Evolutionary conservation across 2,329 filamentous ascomycete genomes (phyloP).

Genomic region (Escovopsis weberi): DNA sequence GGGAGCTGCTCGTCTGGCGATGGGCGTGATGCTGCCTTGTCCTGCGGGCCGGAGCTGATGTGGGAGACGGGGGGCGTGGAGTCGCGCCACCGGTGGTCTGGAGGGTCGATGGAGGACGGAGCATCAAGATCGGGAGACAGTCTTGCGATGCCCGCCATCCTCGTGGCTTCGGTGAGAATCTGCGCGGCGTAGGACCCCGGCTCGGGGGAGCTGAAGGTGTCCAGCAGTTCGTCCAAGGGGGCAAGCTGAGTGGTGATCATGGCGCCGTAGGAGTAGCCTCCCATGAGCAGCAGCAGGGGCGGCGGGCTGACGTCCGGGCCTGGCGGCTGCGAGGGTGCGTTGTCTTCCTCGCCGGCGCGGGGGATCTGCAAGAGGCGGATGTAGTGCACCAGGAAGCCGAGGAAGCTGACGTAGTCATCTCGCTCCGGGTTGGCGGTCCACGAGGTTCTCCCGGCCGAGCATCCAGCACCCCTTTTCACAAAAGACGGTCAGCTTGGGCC

Average conservation of each 20-base stretch:
- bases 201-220: constrained; percentile 38
- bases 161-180: constrained; percentile 54
- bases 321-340: constrained; percentile 1
- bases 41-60: too few species aligned
- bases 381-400: constrained; percentile 68
- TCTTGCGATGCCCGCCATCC: constrained; percentile 33
- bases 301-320: constrained; percentile 8
- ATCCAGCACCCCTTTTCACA: constrained; percentile 52
- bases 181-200: constrained; percentile 48
- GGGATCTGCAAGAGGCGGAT: constrained; percentile 42
- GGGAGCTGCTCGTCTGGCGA: constrained; percentile 4
- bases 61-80: too few species aligned
- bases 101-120: too few species aligned
- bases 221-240: constrained; percentile 41
- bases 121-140: too few species aligned
- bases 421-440: constrained; percentile 77
- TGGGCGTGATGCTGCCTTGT: too few species aligned
- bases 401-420: constrained; percentile 68
- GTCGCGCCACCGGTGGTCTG: too few species aligned
- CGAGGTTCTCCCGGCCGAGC: constrained; percentile 63
- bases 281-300: constrained; percentile 38
- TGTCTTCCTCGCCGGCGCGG: constrained; percentile 4
- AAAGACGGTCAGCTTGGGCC: too few species aligned
- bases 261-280: constrained; percentile 84
- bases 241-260: constrained; percentile 65